A percentile compares a stretch with the other conserved stretches of the same genome.
phyloP scores from a whole-genome alignment of 805 yeast genomes.

The Lipomyces yamadae region DNA sequence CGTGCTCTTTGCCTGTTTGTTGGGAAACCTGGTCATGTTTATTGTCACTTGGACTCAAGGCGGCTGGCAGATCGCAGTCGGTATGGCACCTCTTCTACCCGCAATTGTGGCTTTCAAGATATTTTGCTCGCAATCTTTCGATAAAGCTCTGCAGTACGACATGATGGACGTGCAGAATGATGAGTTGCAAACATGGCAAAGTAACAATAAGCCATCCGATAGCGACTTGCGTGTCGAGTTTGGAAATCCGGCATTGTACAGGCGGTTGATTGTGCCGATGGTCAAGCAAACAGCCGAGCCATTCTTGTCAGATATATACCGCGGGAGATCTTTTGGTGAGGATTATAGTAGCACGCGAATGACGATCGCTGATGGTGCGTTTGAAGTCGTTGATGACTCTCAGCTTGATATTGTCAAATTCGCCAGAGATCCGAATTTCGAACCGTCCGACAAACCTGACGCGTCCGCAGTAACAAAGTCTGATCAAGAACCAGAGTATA shows the following conservation, averaged over 20 bases:
- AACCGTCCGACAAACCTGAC: slow-evolving; percentile 5
- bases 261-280: slow-evolving; percentile 33
- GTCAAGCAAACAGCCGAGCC: slow-evolving; percentile 19
- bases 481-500: neutral
- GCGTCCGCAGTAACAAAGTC: neutral
- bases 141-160: slow-evolving; percentile 18
- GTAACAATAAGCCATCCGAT: neutral
- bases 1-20: slow-evolving; percentile 44
- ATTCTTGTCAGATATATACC: slow-evolving; percentile 6
- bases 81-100: slow-evolving; percentile 43
- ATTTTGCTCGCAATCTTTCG: slow-evolving; percentile 10
- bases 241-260: slow-evolving; percentile 30
- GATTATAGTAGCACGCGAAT: neutral
- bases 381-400: slow-evolving; percentile 25
- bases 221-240: slow-evolving; percentile 27
- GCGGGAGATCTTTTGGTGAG: slow-evolving; percentile 5
- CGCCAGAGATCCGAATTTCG: slow-evolving; percentile 18
- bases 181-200: neutral
- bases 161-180: slow-evolving; percentile 5
- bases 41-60: slow-evolving; percentile 49
- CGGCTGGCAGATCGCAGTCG: slow-evolving; percentile 45
- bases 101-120: slow-evolving; percentile 44
- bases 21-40: slow-evolving; percentile 48
- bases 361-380: slow-evolving; percentile 22
- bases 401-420: slow-evolving; percentile 30